phyloP scores from a whole-genome alignment of 75 land plant genomes.

The Picea glauca region DNA sequence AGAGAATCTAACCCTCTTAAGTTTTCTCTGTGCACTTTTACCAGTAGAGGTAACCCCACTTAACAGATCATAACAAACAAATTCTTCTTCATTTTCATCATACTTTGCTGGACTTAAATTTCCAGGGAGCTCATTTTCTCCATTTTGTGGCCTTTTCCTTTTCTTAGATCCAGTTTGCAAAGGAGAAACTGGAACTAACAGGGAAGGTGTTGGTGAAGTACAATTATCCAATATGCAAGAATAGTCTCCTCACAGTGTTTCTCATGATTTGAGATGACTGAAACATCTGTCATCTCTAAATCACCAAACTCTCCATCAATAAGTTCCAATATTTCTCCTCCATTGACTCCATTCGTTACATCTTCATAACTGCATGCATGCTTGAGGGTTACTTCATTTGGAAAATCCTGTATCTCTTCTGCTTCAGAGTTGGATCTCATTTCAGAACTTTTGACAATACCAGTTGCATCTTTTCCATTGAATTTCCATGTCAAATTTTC shows the following conservation, averaged over 20 bases:
- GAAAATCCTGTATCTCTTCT: not conserved
- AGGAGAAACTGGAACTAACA: not conserved
- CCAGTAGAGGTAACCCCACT: not conserved
- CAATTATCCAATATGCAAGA: not conserved
- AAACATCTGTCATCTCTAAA: not conserved
- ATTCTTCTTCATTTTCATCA: not conserved
- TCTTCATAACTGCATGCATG: not conserved
- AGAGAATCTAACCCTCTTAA: too few species aligned
- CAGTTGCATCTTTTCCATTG: not conserved
- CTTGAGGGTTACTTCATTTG: not conserved
- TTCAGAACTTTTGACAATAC: not conserved
- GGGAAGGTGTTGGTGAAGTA: not conserved
- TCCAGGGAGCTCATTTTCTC: not conserved
- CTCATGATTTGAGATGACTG: too few species aligned
- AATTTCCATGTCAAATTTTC: too few species aligned
- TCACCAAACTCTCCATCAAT: not conserved
- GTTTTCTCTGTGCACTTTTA: too few species aligned
- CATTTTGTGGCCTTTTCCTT: not conserved
- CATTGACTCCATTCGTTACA: not conserved
- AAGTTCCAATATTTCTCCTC: not conserved
- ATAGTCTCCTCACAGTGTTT: not conserved
- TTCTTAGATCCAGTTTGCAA: not conserved
- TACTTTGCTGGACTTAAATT: not conserved
- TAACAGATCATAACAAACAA: not conserved
- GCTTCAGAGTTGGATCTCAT: not conserved